Evolutionary conservation across 2,329 filamentous ascomycete genomes (phyloP).

Genomic region (Tolypocladium endophyticum): DNA sequence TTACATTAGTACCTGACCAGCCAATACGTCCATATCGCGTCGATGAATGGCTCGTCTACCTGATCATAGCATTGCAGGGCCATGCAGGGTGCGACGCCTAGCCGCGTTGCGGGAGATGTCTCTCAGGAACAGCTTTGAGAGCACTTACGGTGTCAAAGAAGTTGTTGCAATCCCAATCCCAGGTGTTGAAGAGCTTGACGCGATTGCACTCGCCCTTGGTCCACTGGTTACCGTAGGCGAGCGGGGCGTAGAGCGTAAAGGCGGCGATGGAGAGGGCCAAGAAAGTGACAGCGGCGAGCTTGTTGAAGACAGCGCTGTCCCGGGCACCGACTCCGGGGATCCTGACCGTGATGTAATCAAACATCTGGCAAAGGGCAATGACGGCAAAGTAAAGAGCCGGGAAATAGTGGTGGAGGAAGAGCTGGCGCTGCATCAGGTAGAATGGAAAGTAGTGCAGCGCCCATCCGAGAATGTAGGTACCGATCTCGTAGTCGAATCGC

Average conservation of each 20-base stretch:
- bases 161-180: constrained; percentile 98
- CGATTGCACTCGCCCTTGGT: constrained; percentile 78
- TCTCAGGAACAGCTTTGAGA: constrained; percentile 8
- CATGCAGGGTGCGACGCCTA: neutral
- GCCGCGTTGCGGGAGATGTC: constrained; percentile 17
- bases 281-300: constrained; percentile 62
- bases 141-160: constrained; percentile 77
- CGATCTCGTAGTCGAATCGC: constrained; percentile 95
- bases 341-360: constrained; percentile 74
- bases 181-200: constrained; percentile 77
- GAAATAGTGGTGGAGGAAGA: constrained; percentile 98
- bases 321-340: constrained; percentile 57
- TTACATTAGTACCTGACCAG: constrained; percentile 7
- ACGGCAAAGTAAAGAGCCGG: constrained; percentile 93
- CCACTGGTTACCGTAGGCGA: constrained; percentile 91
- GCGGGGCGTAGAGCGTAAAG: constrained; percentile 77
- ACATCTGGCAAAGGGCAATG: constrained; percentile 77
- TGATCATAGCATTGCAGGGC: neutral
- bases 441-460: constrained; percentile 98
- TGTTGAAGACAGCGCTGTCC: constrained; percentile 60
- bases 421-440: constrained; percentile 93
- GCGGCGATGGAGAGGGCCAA: constrained; percentile 62
- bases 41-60: neutral
- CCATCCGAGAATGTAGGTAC: constrained; percentile 84
- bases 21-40: neutral